These are phyloP conservation scores for Penicillium sp. DNA, from an alignment of 2,329 filamentous ascomycete genomes.

Conservation along the genomic window DNA sequence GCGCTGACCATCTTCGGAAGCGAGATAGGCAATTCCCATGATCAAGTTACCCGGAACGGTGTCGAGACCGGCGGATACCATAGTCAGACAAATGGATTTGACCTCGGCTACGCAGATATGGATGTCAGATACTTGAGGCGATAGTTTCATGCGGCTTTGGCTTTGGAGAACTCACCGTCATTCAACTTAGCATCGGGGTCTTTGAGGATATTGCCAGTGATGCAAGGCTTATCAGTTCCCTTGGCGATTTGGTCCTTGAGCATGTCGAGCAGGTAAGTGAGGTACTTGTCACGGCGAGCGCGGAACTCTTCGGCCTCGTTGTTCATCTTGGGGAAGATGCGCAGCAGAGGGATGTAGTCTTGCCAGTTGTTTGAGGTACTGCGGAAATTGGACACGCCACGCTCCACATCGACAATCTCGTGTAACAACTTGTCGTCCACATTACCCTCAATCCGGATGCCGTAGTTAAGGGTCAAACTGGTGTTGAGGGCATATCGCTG, in stretches of 20 bases:
- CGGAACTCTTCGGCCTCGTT: constrained; percentile 66
- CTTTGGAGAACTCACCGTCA: constrained; percentile 52
- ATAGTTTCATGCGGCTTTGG: neutral
- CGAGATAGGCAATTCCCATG: constrained; percentile 76
- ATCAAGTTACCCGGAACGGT: constrained; percentile 79
- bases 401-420: constrained; percentile 75
- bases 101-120: constrained; percentile 63
- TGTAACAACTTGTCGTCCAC: constrained; percentile 67
- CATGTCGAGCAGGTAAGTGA: constrained; percentile 61
- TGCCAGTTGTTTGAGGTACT: constrained; percentile 83
- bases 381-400: constrained; percentile 73
- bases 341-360: constrained; percentile 77
- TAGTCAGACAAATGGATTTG: constrained; percentile 78
- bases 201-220: constrained; percentile 71
- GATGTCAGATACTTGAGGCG: constrained; percentile 31
- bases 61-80: constrained; percentile 79
- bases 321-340: constrained; percentile 65
- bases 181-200: constrained; percentile 70
- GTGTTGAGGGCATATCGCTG: constrained; percentile 77
- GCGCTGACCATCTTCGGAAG: constrained; percentile 66
- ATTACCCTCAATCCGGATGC: constrained; percentile 71
- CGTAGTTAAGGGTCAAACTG: constrained; percentile 76
- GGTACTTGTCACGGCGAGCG: constrained; percentile 66
- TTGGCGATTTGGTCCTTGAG: constrained; percentile 63
- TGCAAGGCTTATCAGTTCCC: constrained; percentile 68